A percentile compares a stretch with the other conserved stretches of the same genome.
Conservation (phyloP, 2,329 filamentous ascomycete genomes). For the Arachnomyces sp. region DNA sequence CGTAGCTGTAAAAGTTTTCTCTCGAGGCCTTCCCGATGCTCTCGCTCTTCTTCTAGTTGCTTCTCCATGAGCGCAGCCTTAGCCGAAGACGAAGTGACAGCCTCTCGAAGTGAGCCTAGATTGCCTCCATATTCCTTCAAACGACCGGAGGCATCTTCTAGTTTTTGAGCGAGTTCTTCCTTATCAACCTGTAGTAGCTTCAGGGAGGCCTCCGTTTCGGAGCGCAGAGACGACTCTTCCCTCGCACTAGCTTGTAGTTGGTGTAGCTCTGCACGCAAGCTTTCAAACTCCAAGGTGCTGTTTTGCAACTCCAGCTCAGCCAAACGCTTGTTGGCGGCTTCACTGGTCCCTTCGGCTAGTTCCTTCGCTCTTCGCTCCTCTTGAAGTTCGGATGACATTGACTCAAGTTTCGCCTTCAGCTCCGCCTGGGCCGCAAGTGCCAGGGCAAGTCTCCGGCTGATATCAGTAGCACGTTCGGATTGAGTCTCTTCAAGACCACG, state of each 20-base stretch:
- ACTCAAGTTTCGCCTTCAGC: conserved; percentile 68
- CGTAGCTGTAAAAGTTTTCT: conserved; percentile 68
- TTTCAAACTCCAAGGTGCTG: conserved; percentile 76
- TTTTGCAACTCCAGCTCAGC: conserved; percentile 77
- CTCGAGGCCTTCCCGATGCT: conserved; percentile 67
- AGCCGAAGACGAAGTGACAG: conserved; percentile 69
- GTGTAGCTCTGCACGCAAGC: conserved; percentile 77
- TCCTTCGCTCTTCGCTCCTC: conserved; percentile 74
- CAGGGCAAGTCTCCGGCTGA: conserved; percentile 74
- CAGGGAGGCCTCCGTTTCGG: conserved; percentile 67
- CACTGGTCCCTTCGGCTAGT: conserved; percentile 79
- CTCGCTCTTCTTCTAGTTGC: conserved; percentile 70
- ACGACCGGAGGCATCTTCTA: conserved; percentile 59
- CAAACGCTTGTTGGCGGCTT: conserved; percentile 74
- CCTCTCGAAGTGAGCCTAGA: conserved; percentile 67
- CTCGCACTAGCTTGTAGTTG: conserved; percentile 67
- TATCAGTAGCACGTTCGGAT: conserved; percentile 62
- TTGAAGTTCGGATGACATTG: conserved; percentile 61
- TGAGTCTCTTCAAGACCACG: conserved; percentile 52
- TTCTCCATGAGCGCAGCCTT: conserved; percentile 70
- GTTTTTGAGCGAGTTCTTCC: conserved; percentile 62
- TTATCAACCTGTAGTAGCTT: conserved; percentile 82
- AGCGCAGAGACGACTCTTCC: conserved; percentile 69
- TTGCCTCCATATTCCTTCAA: conserved; percentile 63
- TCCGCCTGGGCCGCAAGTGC: conserved; percentile 73